Evolutionary conservation across 192 early-diverging fungal species (phyloP), one percentile per base, ranked within the genome.

Genomic region (Podila epicladia): DNA sequence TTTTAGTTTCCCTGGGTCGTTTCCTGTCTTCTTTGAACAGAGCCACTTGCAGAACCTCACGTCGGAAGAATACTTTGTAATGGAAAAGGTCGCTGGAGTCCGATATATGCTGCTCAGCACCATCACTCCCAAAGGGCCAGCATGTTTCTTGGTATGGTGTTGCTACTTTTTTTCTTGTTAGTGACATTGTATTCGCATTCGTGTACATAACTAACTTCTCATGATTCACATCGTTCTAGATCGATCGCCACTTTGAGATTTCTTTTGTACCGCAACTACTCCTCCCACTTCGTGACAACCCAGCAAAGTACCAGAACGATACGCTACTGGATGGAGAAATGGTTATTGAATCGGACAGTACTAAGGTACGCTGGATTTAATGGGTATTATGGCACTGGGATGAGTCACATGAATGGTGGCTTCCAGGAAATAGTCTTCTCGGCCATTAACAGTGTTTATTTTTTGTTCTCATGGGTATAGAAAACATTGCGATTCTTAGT

Each of bases 241-340:
- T 93, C 72, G 93, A 94, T 70, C 86, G 93, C 29, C 92, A 93
- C 60, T 91, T 88, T 66, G 64, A 82, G 12, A 93, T 91, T 82
- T 92, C 90, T 69, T 86, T 79, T 64, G 75, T 93, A 9, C 84
- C 85, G 12, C 71, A 92, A 38, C 82, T 90, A 5, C 58, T 93
- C 31, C 91, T 92, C 49, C 89, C 89, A 15, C 53, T 79, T 13
- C 71, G 83, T 2, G 75, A 79, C n/a, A 82, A 72, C 32, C 79
- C 84, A 49, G 70, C 83, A 17, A 82, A 87, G 68, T 89, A 71
- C 41, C 87, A 93, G 58, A 85, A 74, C n/a, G 87, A 93, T 35
- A 93, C 93, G 9, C 53, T 95, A 24, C 82, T 95, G 75, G 93
- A 95, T 80, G 94, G 92, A 26, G 93, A 95, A 80, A 82, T 95